A percentile compares a stretch with the other conserved stretches of the same genome.
Evolutionary conservation across 2,329 filamentous ascomycete genomes (phyloP).

Genomic region (Monosporascus sp.): DNA sequence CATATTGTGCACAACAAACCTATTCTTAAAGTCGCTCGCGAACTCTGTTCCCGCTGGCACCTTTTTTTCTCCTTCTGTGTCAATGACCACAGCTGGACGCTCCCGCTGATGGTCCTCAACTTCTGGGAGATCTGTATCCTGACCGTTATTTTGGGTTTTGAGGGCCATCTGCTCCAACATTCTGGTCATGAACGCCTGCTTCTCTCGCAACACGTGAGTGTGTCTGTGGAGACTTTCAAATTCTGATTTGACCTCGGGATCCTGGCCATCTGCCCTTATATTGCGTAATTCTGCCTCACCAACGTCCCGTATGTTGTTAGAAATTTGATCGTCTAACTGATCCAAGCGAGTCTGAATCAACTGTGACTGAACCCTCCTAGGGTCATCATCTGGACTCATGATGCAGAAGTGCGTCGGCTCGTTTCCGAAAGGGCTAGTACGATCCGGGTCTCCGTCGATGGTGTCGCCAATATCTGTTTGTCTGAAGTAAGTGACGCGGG

Average conservation of each 20-base stretch:
- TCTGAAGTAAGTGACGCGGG: slow-evolving; percentile 94
- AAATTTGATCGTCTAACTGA: slow-evolving; percentile 72
- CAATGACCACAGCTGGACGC: slow-evolving; percentile 35
- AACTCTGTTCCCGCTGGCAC: slow-evolving; percentile 72
- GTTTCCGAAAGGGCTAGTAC: slow-evolving; percentile 84
- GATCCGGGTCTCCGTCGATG: slow-evolving; percentile 72
- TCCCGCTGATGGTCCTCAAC: slow-evolving; percentile 19
- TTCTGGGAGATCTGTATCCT: slow-evolving; percentile 12
- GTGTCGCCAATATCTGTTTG: slow-evolving; percentile 87
- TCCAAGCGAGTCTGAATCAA: slow-evolving; percentile 77
- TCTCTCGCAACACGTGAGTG: slow-evolving; percentile 50
- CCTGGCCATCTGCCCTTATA: slow-evolving; percentile 44
- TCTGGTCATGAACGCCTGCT: slow-evolving; percentile 51
- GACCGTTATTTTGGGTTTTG: slow-evolving; percentile 26
- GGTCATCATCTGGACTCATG: slow-evolving; percentile 87
- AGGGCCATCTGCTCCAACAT: slow-evolving; percentile 48
- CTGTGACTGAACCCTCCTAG: slow-evolving; percentile 79
- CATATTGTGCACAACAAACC: slow-evolving; percentile 96
- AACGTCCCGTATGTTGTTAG: slow-evolving; percentile 64
- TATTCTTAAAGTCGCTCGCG: slow-evolving; percentile 92
- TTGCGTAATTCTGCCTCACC: slow-evolving; percentile 69
- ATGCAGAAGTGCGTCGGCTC: slow-evolving; percentile 93
- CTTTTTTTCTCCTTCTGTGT: slow-evolving; percentile 56
- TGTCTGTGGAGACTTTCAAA: slow-evolving; percentile 56
- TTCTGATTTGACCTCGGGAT: slow-evolving; percentile 48